A percentile compares a stretch with the other conserved stretches of the same genome.
Evolutionary conservation across 306 rosid genomes (phyloP).

Genomic region (Dryas drummondii): DNA sequence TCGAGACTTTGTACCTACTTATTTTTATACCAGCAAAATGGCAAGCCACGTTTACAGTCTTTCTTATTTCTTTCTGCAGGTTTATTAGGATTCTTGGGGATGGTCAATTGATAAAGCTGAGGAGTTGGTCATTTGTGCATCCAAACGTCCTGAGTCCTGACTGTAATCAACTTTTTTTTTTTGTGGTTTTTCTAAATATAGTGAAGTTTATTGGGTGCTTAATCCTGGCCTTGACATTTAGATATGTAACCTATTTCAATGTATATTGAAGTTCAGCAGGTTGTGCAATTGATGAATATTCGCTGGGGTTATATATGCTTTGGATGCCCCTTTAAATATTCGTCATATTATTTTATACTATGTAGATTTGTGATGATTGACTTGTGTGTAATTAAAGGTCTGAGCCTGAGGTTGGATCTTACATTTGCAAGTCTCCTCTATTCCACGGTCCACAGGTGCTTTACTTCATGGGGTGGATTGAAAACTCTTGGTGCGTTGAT

Average conservation of each 20-base stretch:
- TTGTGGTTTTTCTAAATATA: constrained; percentile 8
- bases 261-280: constrained; percentile 32
- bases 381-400: neutral
- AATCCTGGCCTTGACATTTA: constrained; percentile 19
- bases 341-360: neutral
- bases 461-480: too few species aligned
- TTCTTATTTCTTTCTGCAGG: constrained; percentile 11
- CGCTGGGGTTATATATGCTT: constrained; percentile 16
- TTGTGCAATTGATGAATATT: constrained; percentile 25
- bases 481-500: too few species aligned
- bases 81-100: constrained; percentile 12
- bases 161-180: neutral
- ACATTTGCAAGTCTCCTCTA: too few species aligned
- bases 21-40: neutral
- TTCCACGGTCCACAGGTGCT: too few species aligned
- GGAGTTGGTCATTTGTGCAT: constrained; percentile 9
- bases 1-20: neutral
- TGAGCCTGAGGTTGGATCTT: too few species aligned
- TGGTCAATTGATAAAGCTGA: constrained; percentile 14
- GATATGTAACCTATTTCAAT: constrained; percentile 23
- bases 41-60: neutral
- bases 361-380: neutral
- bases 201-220: constrained; percentile 29
- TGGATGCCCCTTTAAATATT: neutral
- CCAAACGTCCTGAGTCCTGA: constrained; percentile 1